Evolutionary conservation across 106 monocot genomes (phyloP), one percentile per base, ranked within the genome.

Genomic region (Chionographis japonica): DNA sequence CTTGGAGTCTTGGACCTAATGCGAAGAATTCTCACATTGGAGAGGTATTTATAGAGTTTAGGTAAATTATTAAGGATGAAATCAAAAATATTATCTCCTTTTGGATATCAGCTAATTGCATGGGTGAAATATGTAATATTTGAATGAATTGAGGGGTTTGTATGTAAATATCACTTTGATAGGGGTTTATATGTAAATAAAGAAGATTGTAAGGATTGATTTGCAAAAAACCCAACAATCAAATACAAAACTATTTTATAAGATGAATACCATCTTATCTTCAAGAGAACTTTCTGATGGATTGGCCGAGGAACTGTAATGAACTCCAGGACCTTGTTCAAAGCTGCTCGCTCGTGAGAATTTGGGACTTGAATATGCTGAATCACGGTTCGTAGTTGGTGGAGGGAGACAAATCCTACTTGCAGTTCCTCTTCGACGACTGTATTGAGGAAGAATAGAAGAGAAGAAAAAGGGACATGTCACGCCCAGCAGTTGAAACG

Each of bases 401-500:
- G 89, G 89, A 7, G 85, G 89, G 16, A 86, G 80, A 75, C 74
- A 66, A 53, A 72, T 55, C 65, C 82, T 85, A n/a, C 37, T 12
- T n/a, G 71, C 73, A 43, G 52, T 74, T 68, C 89, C 80, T 69
- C 72, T 79, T 56, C 72, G 58, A 43, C 80, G 82, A 51, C 89
- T 89, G 62, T 13, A 80, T 27, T 27, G 27, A 36, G 41, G 46
- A 20, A 54, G 10, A 52, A 60, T 10, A 60, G 12, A 49, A 65
- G 54, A 2, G 4, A 40, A 42, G 40, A 62, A 58, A 42, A 53
- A 36, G 9, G 15, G 17, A 64, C 43, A 67, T 70, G 4, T 50
- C 10, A 70, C 7, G 37, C 59, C 39, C 37, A 35, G 3, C 20
- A 65, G 50, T 18, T 16, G 13, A 13, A 51, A 13, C 27, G 15